A percentile compares a stretch with the other conserved stretches of the same genome.
These are phyloP conservation scores for button mushroom (Agaricus bisporus) DNA, from an alignment of 768 basidiomycete genomes.

Conservation along the genomic window DNA sequence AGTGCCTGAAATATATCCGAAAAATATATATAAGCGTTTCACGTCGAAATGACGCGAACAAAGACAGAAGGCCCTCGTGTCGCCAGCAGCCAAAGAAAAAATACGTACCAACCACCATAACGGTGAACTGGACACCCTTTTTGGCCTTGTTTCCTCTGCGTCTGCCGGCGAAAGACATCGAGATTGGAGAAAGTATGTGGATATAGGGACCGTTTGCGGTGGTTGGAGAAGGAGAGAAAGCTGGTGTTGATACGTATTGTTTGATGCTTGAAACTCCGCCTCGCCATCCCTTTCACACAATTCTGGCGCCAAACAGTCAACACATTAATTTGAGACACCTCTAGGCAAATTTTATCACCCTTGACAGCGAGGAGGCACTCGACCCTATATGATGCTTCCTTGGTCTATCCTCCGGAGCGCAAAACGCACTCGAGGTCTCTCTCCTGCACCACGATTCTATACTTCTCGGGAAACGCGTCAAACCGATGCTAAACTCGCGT, in stretches of 20 bases:
- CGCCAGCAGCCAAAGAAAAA: background rate
- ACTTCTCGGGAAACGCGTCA: slow-evolving; percentile 8
- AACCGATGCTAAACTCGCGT: slow-evolving; percentile 1
- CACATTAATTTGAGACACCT: background rate
- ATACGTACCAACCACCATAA: slow-evolving; percentile 93
- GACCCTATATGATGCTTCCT: slow-evolving; percentile 4
- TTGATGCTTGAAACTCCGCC: slow-evolving; percentile 34
- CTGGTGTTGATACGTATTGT: slow-evolving; percentile 25
- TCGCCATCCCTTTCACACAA: slow-evolving; percentile 15
- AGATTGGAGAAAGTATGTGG: slow-evolving; percentile 19
- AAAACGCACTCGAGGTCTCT: background rate
- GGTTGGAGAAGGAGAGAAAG: slow-evolving; percentile 21
- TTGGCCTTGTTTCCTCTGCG: slow-evolving; percentile 93
- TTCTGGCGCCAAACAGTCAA: slow-evolving; percentile 1
- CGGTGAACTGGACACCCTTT: slow-evolving; percentile 97
- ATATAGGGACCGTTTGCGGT: slow-evolving; percentile 17
- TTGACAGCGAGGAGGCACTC: slow-evolving; percentile 3
- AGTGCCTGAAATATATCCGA: slow-evolving; percentile 55
- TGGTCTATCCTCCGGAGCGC: slow-evolving; percentile 1
- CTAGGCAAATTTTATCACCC: background rate
- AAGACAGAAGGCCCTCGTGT: slow-evolving; percentile 8
- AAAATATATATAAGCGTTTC: slow-evolving; percentile 17
- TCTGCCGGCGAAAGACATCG: slow-evolving; percentile 81
- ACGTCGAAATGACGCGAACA: slow-evolving; percentile 8
- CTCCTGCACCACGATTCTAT: background rate